Evolutionary conservation across 1,139 yeast species (phyloP).

Genomic region (Yamadazyma blattariae): DNA sequence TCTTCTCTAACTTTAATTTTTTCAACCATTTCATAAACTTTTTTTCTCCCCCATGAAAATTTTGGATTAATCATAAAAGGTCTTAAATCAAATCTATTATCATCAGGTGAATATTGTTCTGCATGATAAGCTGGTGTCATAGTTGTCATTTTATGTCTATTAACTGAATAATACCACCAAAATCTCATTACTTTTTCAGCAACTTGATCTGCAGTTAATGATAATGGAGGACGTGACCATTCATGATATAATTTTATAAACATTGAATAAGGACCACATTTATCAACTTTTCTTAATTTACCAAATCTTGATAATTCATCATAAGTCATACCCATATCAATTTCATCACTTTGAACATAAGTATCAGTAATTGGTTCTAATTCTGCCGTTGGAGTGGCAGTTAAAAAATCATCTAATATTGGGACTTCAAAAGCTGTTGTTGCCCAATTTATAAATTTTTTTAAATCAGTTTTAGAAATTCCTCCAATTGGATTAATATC

Average conservation of each 20-base stretch:
- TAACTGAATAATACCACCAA: constrained; percentile 89
- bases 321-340: constrained; percentile 97
- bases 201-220: constrained; percentile 74
- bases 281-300: constrained; percentile 83
- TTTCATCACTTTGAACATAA: constrained; percentile 94
- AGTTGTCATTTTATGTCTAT: constrained; percentile 95
- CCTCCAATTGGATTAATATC: constrained; percentile 98
- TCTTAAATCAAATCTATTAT: constrained; percentile 89
- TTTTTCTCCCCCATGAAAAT: constrained; percentile 85
- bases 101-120: constrained; percentile 97
- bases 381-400: constrained; percentile 97
- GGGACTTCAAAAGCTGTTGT: constrained; percentile 68
- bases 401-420: constrained; percentile 69
- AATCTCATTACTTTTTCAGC: constrained; percentile 91
- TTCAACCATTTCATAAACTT: constrained; percentile 74
- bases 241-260: constrained; percentile 84
- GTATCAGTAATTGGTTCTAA: constrained; percentile 90
- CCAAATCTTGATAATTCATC: constrained; percentile 93
- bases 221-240: constrained; percentile 74
- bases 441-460: constrained; percentile 81
- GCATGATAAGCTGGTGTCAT: constrained; percentile 97
- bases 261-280: constrained; percentile 96
- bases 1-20: constrained; percentile 41
- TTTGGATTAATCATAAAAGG: constrained; percentile 93
- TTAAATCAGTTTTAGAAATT: constrained; percentile 88